Evolutionary conservation across 2,329 filamentous ascomycete genomes (phyloP).

Genomic region (Phyllosticta paracitricarpa): DNA sequence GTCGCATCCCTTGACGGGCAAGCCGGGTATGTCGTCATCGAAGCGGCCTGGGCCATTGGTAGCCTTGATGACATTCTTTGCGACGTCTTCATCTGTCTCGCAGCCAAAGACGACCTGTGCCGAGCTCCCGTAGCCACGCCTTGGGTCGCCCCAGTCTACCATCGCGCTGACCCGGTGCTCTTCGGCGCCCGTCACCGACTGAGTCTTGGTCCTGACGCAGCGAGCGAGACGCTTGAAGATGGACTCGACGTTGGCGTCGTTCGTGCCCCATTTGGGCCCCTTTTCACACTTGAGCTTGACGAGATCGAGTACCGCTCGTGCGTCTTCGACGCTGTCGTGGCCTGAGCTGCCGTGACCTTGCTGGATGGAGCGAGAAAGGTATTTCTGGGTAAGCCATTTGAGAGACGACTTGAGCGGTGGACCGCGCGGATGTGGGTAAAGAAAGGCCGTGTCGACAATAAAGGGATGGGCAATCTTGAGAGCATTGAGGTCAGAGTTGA

Average conservation of each 20-base stretch:
- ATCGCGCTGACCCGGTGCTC: conserved; percentile 59
- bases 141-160: conserved; percentile 82
- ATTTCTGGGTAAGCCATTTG: conserved; percentile 82
- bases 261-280: conserved; percentile 74
- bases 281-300: conserved; percentile 94
- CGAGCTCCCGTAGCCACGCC: conserved; percentile 47
- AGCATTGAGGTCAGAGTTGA: conserved; percentile 75
- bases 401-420: conserved; percentile 83
- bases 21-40: conserved; percentile 15
- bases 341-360: conserved; percentile 60
- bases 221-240: conserved; percentile 70
- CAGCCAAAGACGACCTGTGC: conserved; percentile 49
- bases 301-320: conserved; percentile 80
- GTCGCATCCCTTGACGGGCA: conserved; percentile 45
- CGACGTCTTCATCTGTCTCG: conserved; percentile 47
- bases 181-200: conserved; percentile 23
- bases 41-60: not conserved
- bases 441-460: conserved; percentile 80
- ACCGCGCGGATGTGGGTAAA: conserved; percentile 84
- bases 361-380: conserved; percentile 79
- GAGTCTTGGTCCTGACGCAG: conserved; percentile 40
- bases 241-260: conserved; percentile 70
- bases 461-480: conserved; percentile 83
- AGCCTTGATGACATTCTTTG: conserved; percentile 37
- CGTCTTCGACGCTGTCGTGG: conserved; percentile 90